Evolutionary conservation across 192 early-diverging fungal genomes (phyloP).

Genomic region (Podila clonocystis): DNA sequence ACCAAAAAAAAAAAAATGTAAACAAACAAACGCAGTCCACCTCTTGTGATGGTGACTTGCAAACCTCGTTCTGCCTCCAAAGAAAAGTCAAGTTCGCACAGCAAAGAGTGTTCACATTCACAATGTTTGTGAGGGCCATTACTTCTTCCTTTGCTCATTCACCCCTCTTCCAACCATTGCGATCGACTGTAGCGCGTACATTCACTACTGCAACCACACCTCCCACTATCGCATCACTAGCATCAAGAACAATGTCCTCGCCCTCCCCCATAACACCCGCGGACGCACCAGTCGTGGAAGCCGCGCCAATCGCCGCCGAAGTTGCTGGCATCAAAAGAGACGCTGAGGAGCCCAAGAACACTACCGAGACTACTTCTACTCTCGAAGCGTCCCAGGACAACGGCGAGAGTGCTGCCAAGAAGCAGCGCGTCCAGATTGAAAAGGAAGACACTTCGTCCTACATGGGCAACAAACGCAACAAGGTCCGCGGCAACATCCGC

Average conservation of each 20-base stretch:
- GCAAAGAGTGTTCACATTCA: no score
- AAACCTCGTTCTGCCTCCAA: no score
- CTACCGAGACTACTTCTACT: not conserved
- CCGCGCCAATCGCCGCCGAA: not conserved
- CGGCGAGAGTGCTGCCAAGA: conserved; percentile 34
- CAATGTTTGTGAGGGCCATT: conserved; percentile 1
- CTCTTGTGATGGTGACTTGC: no score
- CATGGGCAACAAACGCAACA: conserved; percentile 37
- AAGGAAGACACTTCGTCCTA: conserved; percentile 39
- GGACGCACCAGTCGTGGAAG: not conserved
- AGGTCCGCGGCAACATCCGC: conserved; percentile 45
- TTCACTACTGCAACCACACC: not conserved
- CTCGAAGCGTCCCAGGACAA: not conserved
- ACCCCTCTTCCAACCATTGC: not conserved
- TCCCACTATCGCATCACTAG: not conserved
- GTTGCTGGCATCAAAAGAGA: not conserved
- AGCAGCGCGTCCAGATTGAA: conserved; percentile 14
- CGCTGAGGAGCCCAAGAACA: not conserved
- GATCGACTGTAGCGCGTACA: not conserved
- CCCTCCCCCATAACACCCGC: not conserved
- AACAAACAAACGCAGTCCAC: no score
- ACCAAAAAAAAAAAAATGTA: not conserved
- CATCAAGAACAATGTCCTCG: not conserved
- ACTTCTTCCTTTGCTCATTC: not conserved
- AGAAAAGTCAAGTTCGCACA: no score